These are phyloP conservation scores for Sporothrix inflata DNA, from an alignment of 2,329 filamentous ascomycete species.

Conservation along the genomic window DNA sequence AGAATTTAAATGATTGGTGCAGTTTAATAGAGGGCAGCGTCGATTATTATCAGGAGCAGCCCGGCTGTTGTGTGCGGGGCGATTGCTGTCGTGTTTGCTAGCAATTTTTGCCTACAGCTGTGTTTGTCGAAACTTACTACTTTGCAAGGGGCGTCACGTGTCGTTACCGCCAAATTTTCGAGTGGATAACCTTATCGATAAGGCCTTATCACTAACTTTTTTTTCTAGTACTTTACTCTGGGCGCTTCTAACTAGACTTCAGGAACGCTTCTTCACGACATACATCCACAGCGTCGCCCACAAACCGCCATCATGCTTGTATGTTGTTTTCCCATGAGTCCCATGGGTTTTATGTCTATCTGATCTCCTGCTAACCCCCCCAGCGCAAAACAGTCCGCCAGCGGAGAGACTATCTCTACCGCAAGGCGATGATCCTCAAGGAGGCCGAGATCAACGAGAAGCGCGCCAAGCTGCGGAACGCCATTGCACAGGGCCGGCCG, in stretches of 20 bases:
- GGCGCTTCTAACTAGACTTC: background rate
- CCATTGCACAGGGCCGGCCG: constrained; percentile 86
- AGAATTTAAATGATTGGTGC: background rate
- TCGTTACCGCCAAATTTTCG: background rate
- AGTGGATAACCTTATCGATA: constrained; percentile 28
- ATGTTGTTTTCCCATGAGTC: too few relatives aligned
- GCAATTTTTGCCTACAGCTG: constrained; percentile 17
- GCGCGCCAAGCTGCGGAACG: constrained; percentile 80
- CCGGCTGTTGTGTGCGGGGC: constrained; percentile 29
- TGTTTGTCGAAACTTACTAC: background rate
- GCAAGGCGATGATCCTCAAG: constrained; percentile 80
- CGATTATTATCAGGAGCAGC: constrained; percentile 18
- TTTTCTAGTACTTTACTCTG: constrained; percentile 7
- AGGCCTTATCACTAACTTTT: constrained; percentile 25
- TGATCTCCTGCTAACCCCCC: constrained; percentile 37
- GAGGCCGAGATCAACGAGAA: constrained; percentile 95
- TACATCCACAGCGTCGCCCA: background rate
- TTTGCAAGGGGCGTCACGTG: constrained; percentile 1
- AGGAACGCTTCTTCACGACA: background rate
- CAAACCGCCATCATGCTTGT: constrained; percentile 32
- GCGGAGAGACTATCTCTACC: constrained; percentile 86
- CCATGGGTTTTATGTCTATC: too few relatives aligned
- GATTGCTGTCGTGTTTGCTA: background rate
- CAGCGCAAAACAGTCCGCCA: constrained; percentile 75
- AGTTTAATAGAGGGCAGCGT: background rate